A percentile compares a stretch with the other conserved stretches of the same genome.
phyloP scores from a whole-genome alignment of 1,284 basidiomycete species.

The Rhodotorula sp. region DNA sequence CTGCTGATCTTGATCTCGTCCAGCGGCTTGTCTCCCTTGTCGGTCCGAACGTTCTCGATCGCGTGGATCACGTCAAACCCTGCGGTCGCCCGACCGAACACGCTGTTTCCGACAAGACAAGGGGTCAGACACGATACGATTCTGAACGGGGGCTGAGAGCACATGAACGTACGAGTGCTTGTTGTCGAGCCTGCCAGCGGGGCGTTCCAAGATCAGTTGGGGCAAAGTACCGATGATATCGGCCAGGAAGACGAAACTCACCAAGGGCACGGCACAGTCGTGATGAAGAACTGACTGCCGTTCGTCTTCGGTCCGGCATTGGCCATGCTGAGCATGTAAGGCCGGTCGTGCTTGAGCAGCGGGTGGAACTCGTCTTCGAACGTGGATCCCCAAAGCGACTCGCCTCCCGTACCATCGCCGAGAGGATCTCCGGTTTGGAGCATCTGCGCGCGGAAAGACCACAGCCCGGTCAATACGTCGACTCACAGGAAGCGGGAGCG shows the following conservation, averaged over 20 bases:
- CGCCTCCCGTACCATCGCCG: constrained; percentile 96
- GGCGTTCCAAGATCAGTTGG: too few relatives aligned
- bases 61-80: constrained; percentile 63
- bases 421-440: constrained; percentile 96
- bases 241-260: constrained; percentile 43
- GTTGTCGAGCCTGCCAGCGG: constrained; percentile 16
- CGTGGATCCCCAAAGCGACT: constrained; percentile 86
- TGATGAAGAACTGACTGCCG: constrained; percentile 95
- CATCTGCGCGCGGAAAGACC: constrained; percentile 58
- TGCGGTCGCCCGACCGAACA: constrained; percentile 57
- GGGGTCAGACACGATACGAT: neutral
- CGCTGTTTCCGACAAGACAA: constrained; percentile 44
- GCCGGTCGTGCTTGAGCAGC: constrained; percentile 84
- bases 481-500: neutral
- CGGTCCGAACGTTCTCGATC: constrained; percentile 69
- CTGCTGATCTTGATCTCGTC: constrained; percentile 44
- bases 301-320: constrained; percentile 93
- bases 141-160: neutral
- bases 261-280: constrained; percentile 92
- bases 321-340: constrained; percentile 99
- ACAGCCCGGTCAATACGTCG: neutral
- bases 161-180: constrained; percentile 22
- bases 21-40: constrained; percentile 51
- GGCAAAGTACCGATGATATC: too few relatives aligned
- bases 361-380: constrained; percentile 94